A percentile compares a stretch with the other conserved stretches of the same genome.
These are phyloP conservation scores for Colletotrichum siamense DNA, from an alignment of 2,329 filamentous ascomycete genomes.

Conservation along the genomic window DNA sequence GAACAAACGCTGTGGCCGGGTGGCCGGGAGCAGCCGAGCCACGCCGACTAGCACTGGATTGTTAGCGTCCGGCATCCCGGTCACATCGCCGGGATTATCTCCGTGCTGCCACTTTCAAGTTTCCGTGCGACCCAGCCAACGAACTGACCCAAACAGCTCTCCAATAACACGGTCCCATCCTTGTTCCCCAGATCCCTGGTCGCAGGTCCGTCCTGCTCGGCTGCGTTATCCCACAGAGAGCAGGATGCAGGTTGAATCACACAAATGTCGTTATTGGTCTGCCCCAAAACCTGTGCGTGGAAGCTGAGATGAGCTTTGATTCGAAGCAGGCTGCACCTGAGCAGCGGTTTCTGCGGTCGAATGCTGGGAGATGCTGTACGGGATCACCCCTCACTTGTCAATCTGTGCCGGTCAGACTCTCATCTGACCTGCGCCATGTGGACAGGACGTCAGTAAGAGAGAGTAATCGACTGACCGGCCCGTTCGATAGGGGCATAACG, in stretches of 20 bases:
- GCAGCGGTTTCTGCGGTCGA: neutral
- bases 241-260: neutral
- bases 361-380: neutral
- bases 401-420: neutral
- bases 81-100: neutral
- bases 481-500: neutral
- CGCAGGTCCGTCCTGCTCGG: neutral
- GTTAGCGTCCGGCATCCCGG: neutral
- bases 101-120: neutral
- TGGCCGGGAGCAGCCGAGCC: slow-evolving; percentile 10
- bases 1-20: neutral
- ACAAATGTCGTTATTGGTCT: neutral
- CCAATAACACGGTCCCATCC: neutral
- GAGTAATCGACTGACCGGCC: neutral
- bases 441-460: neutral
- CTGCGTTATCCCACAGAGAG: neutral
- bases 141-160: neutral
- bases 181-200: slow-evolving; percentile 12
- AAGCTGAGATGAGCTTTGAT: neutral
- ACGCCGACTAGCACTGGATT: neutral
- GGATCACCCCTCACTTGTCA: neutral
- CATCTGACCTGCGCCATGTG: neutral
- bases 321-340: neutral
- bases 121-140: neutral
- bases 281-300: neutral